phyloP scores from a whole-genome alignment of 305 asterid genomes.

The Fraxinus paxiana region DNA sequence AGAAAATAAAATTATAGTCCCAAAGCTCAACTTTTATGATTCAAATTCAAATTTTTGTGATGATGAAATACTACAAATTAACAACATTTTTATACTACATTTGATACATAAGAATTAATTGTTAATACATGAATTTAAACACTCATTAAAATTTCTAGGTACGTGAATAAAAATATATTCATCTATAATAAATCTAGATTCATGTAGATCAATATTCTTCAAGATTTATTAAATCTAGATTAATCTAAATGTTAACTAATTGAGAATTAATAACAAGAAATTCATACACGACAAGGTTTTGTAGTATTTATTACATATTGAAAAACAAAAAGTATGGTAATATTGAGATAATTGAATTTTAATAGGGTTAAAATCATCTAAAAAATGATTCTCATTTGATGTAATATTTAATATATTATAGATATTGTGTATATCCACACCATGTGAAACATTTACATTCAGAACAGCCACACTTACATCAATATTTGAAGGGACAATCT shows the following conservation, averaged over 20 bases:
- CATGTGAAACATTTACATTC: slow-evolving; percentile 5
- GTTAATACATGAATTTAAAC: not conserved
- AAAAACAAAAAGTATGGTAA: no score
- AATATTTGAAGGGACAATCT: slow-evolving; percentile 70
- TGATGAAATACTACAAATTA: no score
- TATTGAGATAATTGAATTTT: not conserved
- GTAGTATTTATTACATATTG: not conserved
- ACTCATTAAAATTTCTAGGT: not conserved
- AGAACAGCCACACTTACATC: slow-evolving; percentile 45
- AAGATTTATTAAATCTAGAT: not conserved
- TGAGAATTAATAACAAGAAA: not conserved
- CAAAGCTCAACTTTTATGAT: not conserved
- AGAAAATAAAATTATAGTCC: not conserved
- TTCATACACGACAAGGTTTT: not conserved
- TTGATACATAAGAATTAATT: not conserved
- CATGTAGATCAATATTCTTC: not conserved
- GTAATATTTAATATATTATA: no score
- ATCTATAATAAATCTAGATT: not conserved
- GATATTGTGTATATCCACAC: not conserved
- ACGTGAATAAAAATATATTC: not conserved
- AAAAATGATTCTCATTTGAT: not conserved
- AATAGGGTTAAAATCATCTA: not conserved
- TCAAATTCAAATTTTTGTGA: not conserved
- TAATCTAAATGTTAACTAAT: no score
- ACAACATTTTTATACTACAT: not conserved